phyloP scores from a whole-genome alignment of 768 basidiomycete genomes.

The Tricholoma saponaceum region DNA sequence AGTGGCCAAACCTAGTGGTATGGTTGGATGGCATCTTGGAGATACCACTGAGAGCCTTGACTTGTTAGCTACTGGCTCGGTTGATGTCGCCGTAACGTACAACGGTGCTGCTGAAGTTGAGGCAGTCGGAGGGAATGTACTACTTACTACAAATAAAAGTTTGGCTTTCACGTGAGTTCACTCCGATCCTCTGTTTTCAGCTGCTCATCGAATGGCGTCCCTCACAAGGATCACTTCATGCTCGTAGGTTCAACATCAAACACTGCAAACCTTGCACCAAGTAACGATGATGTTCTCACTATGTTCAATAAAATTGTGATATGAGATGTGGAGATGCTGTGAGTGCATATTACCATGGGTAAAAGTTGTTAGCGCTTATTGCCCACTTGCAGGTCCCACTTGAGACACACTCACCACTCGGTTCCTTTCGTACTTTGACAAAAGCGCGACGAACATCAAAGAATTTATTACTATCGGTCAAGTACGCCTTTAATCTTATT shows the following conservation, averaged over 20 bases:
- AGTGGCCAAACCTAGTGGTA: too few relatives aligned
- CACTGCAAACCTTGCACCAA: conserved; percentile 32
- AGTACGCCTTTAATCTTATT: conserved; percentile 18
- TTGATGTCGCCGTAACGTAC: conserved; percentile 51
- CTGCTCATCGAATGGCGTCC: not conserved
- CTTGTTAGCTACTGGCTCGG: conserved; percentile 34
- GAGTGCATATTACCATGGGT: conserved; percentile 1
- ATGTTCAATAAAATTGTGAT: conserved; percentile 48
- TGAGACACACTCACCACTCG: not conserved
- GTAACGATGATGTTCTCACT: conserved; percentile 26
- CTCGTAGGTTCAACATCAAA: conserved; percentile 46
- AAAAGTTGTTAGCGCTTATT: not conserved
- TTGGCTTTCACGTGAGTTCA: conserved; percentile 41
- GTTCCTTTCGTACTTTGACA: conserved; percentile 33
- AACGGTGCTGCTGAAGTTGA: conserved; percentile 51
- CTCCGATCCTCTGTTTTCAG: not conserved
- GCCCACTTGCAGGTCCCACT: conserved; percentile 1
- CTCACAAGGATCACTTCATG: conserved; percentile 44
- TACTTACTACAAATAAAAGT: too few relatives aligned
- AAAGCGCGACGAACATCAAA: conserved; percentile 58
- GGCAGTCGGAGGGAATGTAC: too few relatives aligned
- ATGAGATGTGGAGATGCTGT: conserved; percentile 39
- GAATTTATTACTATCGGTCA: conserved; percentile 52
- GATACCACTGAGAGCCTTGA: conserved; percentile 51
- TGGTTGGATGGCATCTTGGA: conserved; percentile 56